A percentile compares a stretch with the other conserved stretches of the same genome.
Evolutionary conservation across 305 asterid species (phyloP).

Genomic region (Fraxinus latifolia): DNA sequence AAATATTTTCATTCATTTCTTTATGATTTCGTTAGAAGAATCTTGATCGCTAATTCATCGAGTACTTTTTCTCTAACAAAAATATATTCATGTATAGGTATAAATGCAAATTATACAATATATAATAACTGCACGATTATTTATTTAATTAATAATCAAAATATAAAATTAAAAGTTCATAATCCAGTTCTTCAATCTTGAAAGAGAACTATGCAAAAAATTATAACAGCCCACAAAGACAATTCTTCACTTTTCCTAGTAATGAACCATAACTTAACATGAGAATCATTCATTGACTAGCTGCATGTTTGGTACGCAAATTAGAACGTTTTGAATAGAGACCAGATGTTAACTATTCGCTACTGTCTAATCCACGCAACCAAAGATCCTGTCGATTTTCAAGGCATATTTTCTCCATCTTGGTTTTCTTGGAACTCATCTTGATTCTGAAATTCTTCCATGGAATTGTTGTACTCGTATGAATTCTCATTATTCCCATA

Average conservation of each 20-base stretch:
- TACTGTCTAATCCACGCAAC: background rate
- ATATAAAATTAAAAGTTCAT: background rate
- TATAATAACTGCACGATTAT: background rate
- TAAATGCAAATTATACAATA: background rate
- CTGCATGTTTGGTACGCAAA: background rate
- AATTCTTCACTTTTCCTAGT: background rate
- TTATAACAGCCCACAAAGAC: background rate
- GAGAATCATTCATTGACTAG: background rate
- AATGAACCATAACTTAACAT: background rate
- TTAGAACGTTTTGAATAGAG: background rate
- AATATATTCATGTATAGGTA: background rate
- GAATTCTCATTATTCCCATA: constrained; percentile 2
- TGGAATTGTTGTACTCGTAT: background rate
- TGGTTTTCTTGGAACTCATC: constrained; percentile 12
- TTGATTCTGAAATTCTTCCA: constrained; percentile 13
- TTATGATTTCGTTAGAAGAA: background rate
- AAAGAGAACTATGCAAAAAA: background rate
- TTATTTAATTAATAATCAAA: background rate
- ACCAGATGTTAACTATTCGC: background rate
- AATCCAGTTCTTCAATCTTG: background rate
- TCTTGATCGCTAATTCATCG: background rate
- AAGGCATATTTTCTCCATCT: constrained; percentile 24
- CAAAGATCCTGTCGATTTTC: background rate
- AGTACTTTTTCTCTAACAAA: background rate
- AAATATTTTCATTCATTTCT: background rate